These are phyloP conservation scores for Primulina eburnea DNA, from an alignment of 257 asterid genomes.

Conservation along the genomic window DNA sequence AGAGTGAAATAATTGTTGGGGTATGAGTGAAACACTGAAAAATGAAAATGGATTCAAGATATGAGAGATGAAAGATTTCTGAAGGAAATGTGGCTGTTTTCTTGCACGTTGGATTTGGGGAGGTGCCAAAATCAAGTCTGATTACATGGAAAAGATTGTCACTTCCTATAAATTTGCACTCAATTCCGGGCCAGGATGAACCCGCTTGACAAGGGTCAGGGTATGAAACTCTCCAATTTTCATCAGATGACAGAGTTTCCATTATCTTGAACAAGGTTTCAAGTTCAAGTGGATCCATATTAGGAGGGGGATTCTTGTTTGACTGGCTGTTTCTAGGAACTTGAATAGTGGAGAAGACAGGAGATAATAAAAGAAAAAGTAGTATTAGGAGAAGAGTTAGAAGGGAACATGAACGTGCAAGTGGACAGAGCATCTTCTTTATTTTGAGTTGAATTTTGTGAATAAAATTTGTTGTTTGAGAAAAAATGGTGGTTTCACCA, in stretches of 20 bases:
- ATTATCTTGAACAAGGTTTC: constrained; percentile 64
- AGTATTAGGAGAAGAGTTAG: constrained; percentile 26
- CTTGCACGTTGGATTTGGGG: constrained; percentile 78
- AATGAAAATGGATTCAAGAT: constrained; percentile 69
- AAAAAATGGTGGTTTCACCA: constrained; percentile 16
- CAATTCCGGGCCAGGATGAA: constrained; percentile 71
- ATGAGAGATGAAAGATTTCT: constrained; percentile 57
- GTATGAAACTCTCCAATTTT: constrained; percentile 57
- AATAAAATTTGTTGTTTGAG: neutral
- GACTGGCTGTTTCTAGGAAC: constrained; percentile 14
- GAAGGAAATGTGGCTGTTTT: constrained; percentile 64
- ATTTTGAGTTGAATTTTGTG: constrained; percentile 11
- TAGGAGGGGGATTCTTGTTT: constrained; percentile 24
- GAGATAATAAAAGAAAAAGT: constrained; percentile 14
- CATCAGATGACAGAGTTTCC: constrained; percentile 63
- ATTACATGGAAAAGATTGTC: constrained; percentile 49
- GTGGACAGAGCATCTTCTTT: constrained; percentile 42
- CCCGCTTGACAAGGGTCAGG: constrained; percentile 72
- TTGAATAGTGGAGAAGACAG: constrained; percentile 27
- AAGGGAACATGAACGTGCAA: constrained; percentile 28
- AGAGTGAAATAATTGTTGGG: constrained; percentile 38
- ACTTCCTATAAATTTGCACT: constrained; percentile 40
- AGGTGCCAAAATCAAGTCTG: constrained; percentile 71
- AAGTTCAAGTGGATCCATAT: constrained; percentile 55
- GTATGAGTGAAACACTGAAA: constrained; percentile 55